Conservation (phyloP, 306 rosid species). For the Vicia faba region DNA sequence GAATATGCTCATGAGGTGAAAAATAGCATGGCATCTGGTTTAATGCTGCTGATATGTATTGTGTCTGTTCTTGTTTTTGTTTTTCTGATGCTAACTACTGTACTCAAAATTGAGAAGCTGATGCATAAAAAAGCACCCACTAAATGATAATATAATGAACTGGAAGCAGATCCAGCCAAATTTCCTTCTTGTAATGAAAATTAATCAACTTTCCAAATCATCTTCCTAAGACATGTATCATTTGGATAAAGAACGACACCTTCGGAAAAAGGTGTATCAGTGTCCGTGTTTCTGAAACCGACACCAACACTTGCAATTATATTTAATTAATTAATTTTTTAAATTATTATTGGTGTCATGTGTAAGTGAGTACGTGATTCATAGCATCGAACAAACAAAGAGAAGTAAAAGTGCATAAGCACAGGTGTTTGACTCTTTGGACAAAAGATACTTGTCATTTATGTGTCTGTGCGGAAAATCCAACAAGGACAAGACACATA, state of each 20-base stretch:
- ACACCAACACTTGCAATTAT: no score
- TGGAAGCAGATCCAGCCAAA: neutral
- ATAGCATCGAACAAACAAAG: neutral
- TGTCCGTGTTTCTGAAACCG: no score
- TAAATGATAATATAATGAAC: constrained; percentile 8
- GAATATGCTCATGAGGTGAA: constrained; percentile 50
- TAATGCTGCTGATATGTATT: constrained; percentile 42
- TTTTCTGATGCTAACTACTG: constrained; percentile 47
- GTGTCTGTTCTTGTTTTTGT: constrained; percentile 47
- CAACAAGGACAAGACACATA: neutral
- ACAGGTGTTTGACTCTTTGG: neutral
- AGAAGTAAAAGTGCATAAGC: neutral
- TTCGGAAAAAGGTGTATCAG: no score
- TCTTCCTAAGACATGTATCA: neutral
- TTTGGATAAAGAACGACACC: neutral
- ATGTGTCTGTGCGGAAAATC: neutral
- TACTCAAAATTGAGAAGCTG: constrained; percentile 40
- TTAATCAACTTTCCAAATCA: neutral
- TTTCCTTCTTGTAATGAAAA: neutral
- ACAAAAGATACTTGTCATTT: neutral
- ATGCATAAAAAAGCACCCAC: constrained; percentile 30
- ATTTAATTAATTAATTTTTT: no score
- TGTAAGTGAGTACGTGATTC: no score
- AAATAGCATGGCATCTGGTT: constrained; percentile 34
- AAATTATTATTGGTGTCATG: no score